A percentile compares a stretch with the other conserved stretches of the same genome.
Evolutionary conservation across 805 yeast species (phyloP).

Genomic region (Wickerhamiella lipophila): DNA sequence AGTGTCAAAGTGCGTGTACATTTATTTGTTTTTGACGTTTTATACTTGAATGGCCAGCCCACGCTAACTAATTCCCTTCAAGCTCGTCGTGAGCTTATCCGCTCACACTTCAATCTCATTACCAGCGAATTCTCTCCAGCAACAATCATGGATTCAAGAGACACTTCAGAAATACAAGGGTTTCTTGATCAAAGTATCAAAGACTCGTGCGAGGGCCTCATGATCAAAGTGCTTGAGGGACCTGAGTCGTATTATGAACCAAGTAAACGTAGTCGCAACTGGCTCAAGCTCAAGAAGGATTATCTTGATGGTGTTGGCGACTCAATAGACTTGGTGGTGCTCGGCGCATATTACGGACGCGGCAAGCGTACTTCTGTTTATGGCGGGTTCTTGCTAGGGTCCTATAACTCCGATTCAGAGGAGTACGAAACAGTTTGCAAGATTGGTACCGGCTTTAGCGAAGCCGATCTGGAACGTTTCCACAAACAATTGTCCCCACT

Average conservation of each 20-base stretch:
- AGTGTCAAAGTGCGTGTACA: constrained; percentile 87
- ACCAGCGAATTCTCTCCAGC: constrained; percentile 79
- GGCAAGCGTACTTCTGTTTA: constrained; percentile 93
- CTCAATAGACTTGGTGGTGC: constrained; percentile 80
- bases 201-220: constrained; percentile 87
- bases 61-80: constrained; percentile 51
- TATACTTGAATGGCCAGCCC: constrained; percentile 62
- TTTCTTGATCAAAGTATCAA: constrained; percentile 83
- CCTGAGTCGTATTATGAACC: constrained; percentile 80
- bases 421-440: constrained; percentile 93
- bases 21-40: constrained; percentile 78
- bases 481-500: constrained; percentile 53
- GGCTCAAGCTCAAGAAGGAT: constrained; percentile 93
- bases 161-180: constrained; percentile 58
- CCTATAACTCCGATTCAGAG: constrained; percentile 81
- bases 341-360: constrained; percentile 87
- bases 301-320: constrained; percentile 93
- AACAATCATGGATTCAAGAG: constrained; percentile 53
- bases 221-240: constrained; percentile 84
- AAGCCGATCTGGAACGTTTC: constrained; percentile 56
- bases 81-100: constrained; percentile 55
- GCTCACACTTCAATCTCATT: constrained; percentile 43
- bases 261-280: constrained; percentile 83
- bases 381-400: constrained; percentile 87
- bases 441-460: constrained; percentile 94